Percentiles rank a stretch among this genome's conserved stretches.
Conservation (phyloP, 73 alveolate genomes). For the Symbiodinium pilosum region DNA sequence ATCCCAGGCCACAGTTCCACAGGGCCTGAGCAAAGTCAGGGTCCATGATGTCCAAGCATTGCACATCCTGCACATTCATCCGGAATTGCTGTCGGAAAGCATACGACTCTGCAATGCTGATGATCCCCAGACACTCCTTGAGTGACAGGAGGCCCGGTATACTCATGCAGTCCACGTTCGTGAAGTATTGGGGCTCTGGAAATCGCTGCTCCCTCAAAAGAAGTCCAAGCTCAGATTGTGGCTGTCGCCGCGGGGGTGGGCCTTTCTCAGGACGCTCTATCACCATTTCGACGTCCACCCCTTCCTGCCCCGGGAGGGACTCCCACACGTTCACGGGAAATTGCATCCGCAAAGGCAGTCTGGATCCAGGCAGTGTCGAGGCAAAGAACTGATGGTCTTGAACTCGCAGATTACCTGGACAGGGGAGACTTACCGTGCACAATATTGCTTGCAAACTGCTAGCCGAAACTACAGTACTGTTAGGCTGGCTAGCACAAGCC, state of each 20-base stretch:
- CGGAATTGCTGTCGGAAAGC: slow-evolving; percentile 39
- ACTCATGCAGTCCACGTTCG: slow-evolving; percentile 93
- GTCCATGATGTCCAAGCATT: slow-evolving; percentile 28
- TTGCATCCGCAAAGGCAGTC: too few species aligned
- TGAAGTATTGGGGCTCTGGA: slow-evolving; percentile 71
- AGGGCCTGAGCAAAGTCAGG: slow-evolving; percentile 41
- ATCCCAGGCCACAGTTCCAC: slow-evolving; percentile 50
- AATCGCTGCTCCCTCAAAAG: slow-evolving; percentile 61
- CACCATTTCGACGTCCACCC: slow-evolving; percentile 35
- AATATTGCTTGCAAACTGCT: too few species aligned
- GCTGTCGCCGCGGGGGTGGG: not conserved
- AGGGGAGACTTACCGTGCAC: too few species aligned
- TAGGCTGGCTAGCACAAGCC: too few species aligned
- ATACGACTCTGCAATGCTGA: slow-evolving; percentile 32
- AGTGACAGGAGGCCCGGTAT: slow-evolving; percentile 35
- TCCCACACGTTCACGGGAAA: too few species aligned
- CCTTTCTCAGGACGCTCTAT: slow-evolving; percentile 17
- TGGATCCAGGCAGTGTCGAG: too few species aligned
- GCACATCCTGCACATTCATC: slow-evolving; percentile 26
- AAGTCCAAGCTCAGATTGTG: slow-evolving; percentile 11
- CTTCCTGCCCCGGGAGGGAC: not conserved
- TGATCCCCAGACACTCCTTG: slow-evolving; percentile 39
- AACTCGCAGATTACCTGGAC: too few species aligned
- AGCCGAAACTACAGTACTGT: too few species aligned
- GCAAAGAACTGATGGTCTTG: too few species aligned